Base-by-base conservation (phyloP, 805 yeast genomes). In the Hyphopichia homilentoma region DNA sequence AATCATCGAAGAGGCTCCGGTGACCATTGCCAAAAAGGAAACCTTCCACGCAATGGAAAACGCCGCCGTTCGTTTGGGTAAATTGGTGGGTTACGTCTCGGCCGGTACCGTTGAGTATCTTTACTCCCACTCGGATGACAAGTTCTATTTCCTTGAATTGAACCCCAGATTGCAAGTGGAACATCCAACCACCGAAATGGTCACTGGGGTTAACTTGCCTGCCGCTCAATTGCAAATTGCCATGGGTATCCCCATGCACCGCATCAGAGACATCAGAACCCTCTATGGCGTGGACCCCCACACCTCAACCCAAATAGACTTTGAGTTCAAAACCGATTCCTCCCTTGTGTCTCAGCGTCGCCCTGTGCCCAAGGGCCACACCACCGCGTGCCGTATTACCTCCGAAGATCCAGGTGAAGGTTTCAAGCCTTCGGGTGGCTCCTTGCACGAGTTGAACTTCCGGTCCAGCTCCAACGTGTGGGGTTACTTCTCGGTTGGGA, bases 401-500 rank as follows among this genome's bases (percentile, higher is more conserved):
- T 54, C 57, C 12, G 57, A 52, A 33, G 47, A 50, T 26, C 57
- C 57, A 20, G 34, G 46, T 5, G 37, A 40, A 16, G 31, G 48
- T 24, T 52, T 52, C 40, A 47, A 45, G 14, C 58, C 58, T 11
- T 50, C 45, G 15, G 55, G 57, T 7, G 58, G 57, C 30, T 39
- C 47, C 14, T 38, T 52, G 18, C 52, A 46, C 26, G 9, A 44
- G 18, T 53, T 50, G 22, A 37, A 30, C 3, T 47, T 50, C 24
- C 47, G 97, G 60, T 94, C 99, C 3, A 83, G 95, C 21, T 88
- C 97, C 7, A 90, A 93, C 50, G 99, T 94, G 30, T 93, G 99
- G 99, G 99, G 99, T 70, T 93, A 93, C 61, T 93, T 93, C 77
- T 87, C 96, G 13, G 97, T 93, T 33, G 87, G 93, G 48, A 88